These are phyloP conservation scores for Boechera stricta DNA, from an alignment of 345 rosid species.

Conservation along the genomic window DNA sequence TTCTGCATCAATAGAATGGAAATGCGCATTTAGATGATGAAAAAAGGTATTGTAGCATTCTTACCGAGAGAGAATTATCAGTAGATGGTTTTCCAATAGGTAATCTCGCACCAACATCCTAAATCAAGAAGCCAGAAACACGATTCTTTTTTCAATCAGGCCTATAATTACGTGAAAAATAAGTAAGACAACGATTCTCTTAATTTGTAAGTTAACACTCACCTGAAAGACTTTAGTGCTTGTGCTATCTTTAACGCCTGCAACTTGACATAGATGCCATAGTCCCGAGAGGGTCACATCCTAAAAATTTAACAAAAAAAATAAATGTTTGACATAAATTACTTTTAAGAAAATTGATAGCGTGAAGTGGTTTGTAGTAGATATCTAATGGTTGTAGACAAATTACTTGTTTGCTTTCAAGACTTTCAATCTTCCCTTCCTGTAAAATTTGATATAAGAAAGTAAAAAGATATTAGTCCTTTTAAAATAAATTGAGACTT, in stretches of 20 bases:
- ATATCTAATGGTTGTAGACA: conserved; percentile 8
- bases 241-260: conserved; percentile 63
- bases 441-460: conserved; percentile 44
- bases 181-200: conserved; percentile 9
- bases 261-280: conserved; percentile 70
- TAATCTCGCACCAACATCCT: conserved; percentile 63
- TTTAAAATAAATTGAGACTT: neutral
- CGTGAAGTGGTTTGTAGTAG: neutral
- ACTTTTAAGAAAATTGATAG: neutral
- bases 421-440: conserved; percentile 83
- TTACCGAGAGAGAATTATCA: conserved; percentile 49
- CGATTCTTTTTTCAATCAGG: conserved; percentile 24
- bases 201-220: conserved; percentile 17
- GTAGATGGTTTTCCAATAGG: conserved; percentile 52
- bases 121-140: conserved; percentile 35
- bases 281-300: conserved; percentile 79
- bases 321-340: neutral
- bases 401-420: conserved; percentile 81
- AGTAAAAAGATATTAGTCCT: conserved; percentile 10
- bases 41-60: neutral
- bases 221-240: conserved; percentile 60
- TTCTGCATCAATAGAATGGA: neutral
- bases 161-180: neutral
- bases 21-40: neutral
- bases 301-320: conserved; percentile 44